Base-by-base conservation (phyloP, 768 basidiomycete genomes). In the Stropharia rugosoannulata region DNA sequence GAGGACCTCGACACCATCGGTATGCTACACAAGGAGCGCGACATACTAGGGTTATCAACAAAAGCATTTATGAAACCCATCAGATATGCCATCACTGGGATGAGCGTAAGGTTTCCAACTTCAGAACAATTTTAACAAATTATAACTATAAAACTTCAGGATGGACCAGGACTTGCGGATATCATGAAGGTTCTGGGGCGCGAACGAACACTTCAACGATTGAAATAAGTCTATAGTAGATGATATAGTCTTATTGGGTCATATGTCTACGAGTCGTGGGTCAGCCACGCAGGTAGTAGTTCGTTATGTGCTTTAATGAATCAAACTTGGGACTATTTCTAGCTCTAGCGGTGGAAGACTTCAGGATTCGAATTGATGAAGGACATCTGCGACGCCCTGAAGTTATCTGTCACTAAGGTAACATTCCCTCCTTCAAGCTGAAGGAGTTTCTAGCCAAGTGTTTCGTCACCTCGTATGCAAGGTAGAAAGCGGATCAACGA, bases 11-110 rank as follows among this genome's bases (percentile, higher is more conserved):
- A 67, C 27, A 60, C 69, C 19, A 40, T 59, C 2, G 49, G 55
- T 12, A 46, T 78, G 4, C 63, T 88, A 7, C 77, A 83, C 25
- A 70, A 75, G 11, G 78, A 78, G 59, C 76, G 74, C 35, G 69
- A 74, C 35, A 66, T 62, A 32, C 62, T 75, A 1, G 70, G 68
- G 2, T 54, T 81, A 11, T 72, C 77, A 49, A 70, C 70, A 42
- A 86, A 81, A 49, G 61, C 73, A 18, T 83, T 92, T 61, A 87
- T 95, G 85, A 86, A 80, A 1, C 79, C 83, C 0, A 69, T 96
- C 49, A 73, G 95, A 50, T 83, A 90, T 65, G 89, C 88, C 3
- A 66, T 97, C 61, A 94, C 89, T 1, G 95, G 87, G 2, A 82
- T 85, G 74, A 93, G 90, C 83, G 95, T 89, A 54, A n/a, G 79